Evolutionary conservation across 208 protist species (phyloP).

Genomic region (Wallacemonas rigidus): DNA sequence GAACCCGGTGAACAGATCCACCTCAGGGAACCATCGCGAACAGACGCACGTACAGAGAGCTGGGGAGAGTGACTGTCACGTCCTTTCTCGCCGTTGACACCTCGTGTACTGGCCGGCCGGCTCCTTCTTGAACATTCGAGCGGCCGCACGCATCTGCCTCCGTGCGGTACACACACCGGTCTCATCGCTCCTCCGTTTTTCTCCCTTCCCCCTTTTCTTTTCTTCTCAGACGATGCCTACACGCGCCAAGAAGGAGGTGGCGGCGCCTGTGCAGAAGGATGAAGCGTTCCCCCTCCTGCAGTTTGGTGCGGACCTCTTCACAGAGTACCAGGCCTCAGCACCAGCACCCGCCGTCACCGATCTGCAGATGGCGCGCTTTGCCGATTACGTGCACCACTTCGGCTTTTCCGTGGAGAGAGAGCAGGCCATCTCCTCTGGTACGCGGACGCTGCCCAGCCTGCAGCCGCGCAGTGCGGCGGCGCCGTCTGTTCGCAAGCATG

Average conservation of each 20-base stretch:
- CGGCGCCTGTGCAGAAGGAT: neutral
- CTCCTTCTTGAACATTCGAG: no score
- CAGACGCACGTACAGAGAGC: no score
- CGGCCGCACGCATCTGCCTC: no score
- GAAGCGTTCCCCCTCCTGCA: conserved; percentile 31
- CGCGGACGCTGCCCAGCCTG: conserved; percentile 1
- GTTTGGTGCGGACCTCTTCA: conserved; percentile 57
- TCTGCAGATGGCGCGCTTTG: conserved; percentile 63
- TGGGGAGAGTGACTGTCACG: no score
- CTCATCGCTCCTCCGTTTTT: neutral
- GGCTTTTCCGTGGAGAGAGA: conserved; percentile 78
- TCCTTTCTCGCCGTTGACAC: no score
- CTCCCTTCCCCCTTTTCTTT: neutral
- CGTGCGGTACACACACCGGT: neutral
- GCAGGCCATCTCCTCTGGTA: neutral
- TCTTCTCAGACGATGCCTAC: neutral
- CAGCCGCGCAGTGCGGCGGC: neutral
- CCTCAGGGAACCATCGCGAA: no score
- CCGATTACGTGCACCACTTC: conserved; percentile 86
- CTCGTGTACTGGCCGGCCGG: no score
- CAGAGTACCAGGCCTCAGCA: conserved; percentile 23
- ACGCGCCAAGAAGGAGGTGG: conserved; percentile 4
- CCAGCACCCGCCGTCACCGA: conserved; percentile 21
- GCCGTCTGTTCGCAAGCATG: neutral
- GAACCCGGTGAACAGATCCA: no score